These are phyloP conservation scores for Aureobasidium leucospermi DNA, from an alignment of 2,329 filamentous ascomycete genomes.

Conservation along the genomic window DNA sequence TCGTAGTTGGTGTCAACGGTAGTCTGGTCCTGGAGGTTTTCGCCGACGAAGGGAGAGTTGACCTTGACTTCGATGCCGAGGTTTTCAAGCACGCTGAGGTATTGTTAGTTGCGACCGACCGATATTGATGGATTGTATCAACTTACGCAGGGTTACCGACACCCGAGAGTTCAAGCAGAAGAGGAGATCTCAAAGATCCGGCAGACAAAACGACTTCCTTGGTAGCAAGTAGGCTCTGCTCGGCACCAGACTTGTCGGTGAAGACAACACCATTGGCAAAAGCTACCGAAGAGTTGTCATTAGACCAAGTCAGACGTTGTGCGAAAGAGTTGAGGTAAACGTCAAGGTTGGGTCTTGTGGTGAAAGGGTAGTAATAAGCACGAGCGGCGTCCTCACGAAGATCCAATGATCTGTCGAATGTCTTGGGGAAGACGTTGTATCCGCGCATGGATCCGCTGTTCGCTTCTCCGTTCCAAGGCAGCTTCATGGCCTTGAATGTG, in stretches of 20 bases:
- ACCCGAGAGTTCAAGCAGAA: slow-evolving; percentile 31
- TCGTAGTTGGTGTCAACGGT: slow-evolving; percentile 17
- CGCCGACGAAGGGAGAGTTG: slow-evolving; percentile 26
- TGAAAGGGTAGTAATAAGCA: slow-evolving; percentile 41
- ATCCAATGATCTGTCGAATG: slow-evolving; percentile 31
- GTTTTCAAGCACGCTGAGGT: slow-evolving; percentile 20
- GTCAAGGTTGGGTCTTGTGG: slow-evolving; percentile 34
- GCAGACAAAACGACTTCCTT: slow-evolving; percentile 31
- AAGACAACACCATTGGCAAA: slow-evolving; percentile 11
- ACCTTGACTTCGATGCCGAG: slow-evolving; percentile 26
- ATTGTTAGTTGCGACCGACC: slow-evolving; percentile 29
- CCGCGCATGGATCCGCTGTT: slow-evolving; percentile 39
- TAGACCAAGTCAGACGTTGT: slow-evolving; percentile 33
- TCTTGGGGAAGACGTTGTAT: slow-evolving; percentile 38
- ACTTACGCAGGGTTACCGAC: slow-evolving; percentile 25
- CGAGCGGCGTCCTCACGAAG: slow-evolving; percentile 41
- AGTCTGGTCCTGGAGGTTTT: slow-evolving; percentile 28
- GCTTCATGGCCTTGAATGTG: slow-evolving; percentile 29
- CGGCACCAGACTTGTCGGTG: neutral
- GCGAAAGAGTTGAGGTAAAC: slow-evolving; percentile 38
- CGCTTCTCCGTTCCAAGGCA: slow-evolving; percentile 35
- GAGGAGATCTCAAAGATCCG: slow-evolving; percentile 28
- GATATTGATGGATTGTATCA: neutral
- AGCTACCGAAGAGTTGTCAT: neutral
- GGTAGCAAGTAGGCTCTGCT: slow-evolving; percentile 14